Conservation (phyloP, 73 alveolate species). For the Breviolum minutum region DNA sequence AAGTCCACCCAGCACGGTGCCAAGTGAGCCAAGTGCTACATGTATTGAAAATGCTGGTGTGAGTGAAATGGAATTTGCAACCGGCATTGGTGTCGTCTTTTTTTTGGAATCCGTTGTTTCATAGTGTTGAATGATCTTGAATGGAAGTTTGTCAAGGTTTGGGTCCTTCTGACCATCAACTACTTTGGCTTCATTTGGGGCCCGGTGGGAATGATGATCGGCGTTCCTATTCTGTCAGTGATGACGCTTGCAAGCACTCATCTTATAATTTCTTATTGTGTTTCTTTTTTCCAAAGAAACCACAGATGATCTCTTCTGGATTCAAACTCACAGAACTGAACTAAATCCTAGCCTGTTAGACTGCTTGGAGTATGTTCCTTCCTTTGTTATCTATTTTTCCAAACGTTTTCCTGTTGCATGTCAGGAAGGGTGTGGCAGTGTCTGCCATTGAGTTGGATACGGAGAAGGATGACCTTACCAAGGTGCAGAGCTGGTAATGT, state of each 20-base stretch:
- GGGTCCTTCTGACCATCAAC: conserved; percentile 86
- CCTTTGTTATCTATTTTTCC: too few species aligned
- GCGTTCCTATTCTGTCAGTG: conserved; percentile 75
- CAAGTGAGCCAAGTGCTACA: neutral
- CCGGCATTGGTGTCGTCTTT: too few species aligned
- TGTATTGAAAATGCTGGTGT: neutral
- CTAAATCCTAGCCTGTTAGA: too few species aligned
- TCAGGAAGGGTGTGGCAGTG: conserved; percentile 82
- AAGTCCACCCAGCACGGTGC: conserved; percentile 48
- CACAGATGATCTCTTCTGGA: too few species aligned
- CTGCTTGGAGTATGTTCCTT: too few species aligned
- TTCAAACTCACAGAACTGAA: neutral
- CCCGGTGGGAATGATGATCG: conserved; percentile 70
- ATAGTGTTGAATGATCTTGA: neutral
- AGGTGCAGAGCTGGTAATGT: neutral
- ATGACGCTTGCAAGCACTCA: conserved; percentile 3
- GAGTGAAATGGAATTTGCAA: too few species aligned
- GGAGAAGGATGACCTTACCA: conserved; percentile 62
- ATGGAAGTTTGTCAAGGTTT: neutral
- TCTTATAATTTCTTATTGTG: neutral
- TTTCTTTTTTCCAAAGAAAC: neutral
- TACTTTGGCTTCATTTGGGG: conserved; percentile 93
- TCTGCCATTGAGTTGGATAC: conserved; percentile 52
- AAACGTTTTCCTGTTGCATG: too few species aligned
- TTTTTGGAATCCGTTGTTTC: neutral